Percentiles rank a stretch among this genome's conserved stretches.
These are phyloP conservation scores for Metschnikowia borealis DNA, from an alignment of 805 yeast genomes.

Conservation along the genomic window DNA sequence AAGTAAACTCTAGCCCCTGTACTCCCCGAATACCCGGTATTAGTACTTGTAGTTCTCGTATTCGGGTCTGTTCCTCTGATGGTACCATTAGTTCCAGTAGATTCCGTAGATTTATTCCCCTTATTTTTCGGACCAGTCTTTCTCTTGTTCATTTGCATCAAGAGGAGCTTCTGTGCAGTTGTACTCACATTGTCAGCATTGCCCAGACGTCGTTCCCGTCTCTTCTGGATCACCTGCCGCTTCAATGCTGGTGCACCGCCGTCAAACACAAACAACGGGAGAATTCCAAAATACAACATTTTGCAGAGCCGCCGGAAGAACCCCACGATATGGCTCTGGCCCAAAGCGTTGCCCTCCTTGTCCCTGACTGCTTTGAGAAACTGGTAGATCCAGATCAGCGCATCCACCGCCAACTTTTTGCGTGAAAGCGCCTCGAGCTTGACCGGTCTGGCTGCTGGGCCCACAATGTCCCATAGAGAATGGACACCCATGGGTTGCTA, in stretches of 20 bases:
- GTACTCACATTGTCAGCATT: conserved; percentile 62
- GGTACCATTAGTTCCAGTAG: too few species aligned
- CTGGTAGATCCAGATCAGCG: conserved; percentile 98
- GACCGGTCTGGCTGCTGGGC: conserved; percentile 88
- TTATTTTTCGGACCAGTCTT: too few species aligned
- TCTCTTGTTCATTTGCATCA: conserved; percentile 62
- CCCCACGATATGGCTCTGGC: conserved; percentile 88
- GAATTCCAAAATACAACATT: conserved; percentile 77
- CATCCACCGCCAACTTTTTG: conserved; percentile 87
- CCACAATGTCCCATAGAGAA: conserved; percentile 87
- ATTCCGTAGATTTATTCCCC: too few species aligned
- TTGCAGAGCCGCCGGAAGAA: conserved; percentile 93
- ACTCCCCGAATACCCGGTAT: neutral
- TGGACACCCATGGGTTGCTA: conserved; percentile 79
- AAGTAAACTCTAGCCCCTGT: conserved; percentile 14
- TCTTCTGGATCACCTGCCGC: conserved; percentile 65
- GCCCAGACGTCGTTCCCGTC: conserved; percentile 73
- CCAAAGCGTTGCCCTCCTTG: conserved; percentile 69
- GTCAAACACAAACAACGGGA: conserved; percentile 90
- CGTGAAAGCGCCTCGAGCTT: conserved; percentile 79
- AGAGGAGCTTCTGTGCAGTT: conserved; percentile 77
- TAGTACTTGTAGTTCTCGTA: neutral
- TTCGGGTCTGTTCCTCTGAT: conserved; percentile 23
- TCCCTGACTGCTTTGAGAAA: conserved; percentile 93
- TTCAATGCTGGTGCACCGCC: conserved; percentile 91